Base-by-base conservation (phyloP, 2,329 filamentous ascomycete genomes). In the Colletotrichum sojae region DNA sequence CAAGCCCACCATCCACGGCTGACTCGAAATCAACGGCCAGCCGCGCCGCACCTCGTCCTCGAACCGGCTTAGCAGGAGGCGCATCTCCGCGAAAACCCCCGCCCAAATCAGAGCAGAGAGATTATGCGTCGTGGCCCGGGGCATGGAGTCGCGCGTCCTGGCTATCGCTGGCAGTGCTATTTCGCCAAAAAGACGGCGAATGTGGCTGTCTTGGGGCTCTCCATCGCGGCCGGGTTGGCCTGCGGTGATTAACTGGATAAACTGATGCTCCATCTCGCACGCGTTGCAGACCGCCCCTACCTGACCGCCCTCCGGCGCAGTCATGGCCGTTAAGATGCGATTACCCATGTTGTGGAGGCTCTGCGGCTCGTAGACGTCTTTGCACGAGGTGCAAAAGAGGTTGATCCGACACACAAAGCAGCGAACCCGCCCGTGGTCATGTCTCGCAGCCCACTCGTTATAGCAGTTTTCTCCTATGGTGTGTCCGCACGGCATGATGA, bases 401-500 rank as follows among this genome's bases (percentile, higher is more conserved):
- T 3, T 10, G 31, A 10, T 10, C 8, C 45, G 45, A 15, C 45
- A 46, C 4, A 18, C 18, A 8, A 15, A 15, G 5, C 48, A 52
- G 15, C 48, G 18, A 51, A 55, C 8, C 27, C 31, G 10, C 20
- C 22, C 4, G 22, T 4, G 2, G 22, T 25, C 22, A 4, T 25
- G 22, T 25, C 3, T 25, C 22, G 22, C 22, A 25, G 22, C 22
- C 58, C 58, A 61, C 36, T 61, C 48, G 18, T 15, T 15, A 9
- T 43, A 46, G 22, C 58, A 61, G 16, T 9, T 8, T 2, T 45
- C 18, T 3, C 58, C 58, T 6, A 61, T 53, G 12, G 49, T 43
- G 20, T 61, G 58, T 15, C 58, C 58, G 48, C 58, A 61, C n/a
- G 58, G 58, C 20, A 61, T 22, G 16, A 61, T 13, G 15, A 25